Base-by-base conservation (phyloP, 805 yeast genomes). In the Brettanomyces custersianus region DNA sequence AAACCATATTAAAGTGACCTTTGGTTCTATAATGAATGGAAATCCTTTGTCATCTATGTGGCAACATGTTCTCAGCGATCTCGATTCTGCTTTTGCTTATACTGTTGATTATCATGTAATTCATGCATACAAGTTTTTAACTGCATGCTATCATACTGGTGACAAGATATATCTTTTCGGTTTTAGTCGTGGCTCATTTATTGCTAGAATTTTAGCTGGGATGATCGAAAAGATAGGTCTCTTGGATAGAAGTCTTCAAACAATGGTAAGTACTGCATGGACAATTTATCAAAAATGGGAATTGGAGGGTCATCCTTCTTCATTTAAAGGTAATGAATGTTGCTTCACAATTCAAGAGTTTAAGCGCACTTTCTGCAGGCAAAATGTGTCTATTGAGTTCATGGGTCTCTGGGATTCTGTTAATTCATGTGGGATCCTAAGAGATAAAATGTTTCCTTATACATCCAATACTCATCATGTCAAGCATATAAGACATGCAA, bases 321-420 rank as follows among this genome's bases (percentile, higher is more conserved):
- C 44, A 4, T 15, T 21, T 6, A 45, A 41, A 3, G 55, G 60
- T 22, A 61, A 59, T 33, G 37, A n/a, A 57, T 66, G 18, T 65
- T 62, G 70, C 3, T 59, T 63, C 3, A 62, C 74, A 1, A 55
- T 73, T 25, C 66, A 72, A 2, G 79, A 74, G 43, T 79, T 77
- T 50, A 68, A 63, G 40, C 60, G 57, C 32, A 72, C 78, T 0
- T 79, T 78, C 47, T 66, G 74, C 33, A 45, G 59, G 4, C 52
- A 57, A 4, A 45, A 53, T 2, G 68, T 74, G 4, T 47, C 46
- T 7, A 63, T 79, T 33, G 67, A 69, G 42, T 75, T 77, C 40
- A 70, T 78, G 66, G 86, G 86, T 0, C 52, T 79, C 15, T 79
- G 80, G 68, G 87, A 79, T 54, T 72, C 83, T 0, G 75, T 78